Evolutionary conservation across 2,329 filamentous ascomycete species (phyloP).

Genomic region (Xylaria sp.): DNA sequence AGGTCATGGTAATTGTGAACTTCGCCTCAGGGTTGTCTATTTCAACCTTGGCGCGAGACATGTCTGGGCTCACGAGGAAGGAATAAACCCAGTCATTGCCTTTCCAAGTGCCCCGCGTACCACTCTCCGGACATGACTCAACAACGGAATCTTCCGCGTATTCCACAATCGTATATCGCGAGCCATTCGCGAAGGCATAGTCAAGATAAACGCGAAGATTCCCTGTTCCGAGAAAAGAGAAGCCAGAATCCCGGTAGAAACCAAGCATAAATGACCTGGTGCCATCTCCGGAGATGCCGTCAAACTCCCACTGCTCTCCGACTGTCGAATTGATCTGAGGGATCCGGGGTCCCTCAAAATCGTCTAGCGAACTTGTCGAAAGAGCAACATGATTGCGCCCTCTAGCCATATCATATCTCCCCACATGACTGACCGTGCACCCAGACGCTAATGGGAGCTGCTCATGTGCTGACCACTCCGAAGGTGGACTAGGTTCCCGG

Average conservation of each 20-base stretch:
- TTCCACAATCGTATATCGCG: constrained; percentile 32
- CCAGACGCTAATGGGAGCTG: too few relatives aligned
- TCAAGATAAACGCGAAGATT: constrained; percentile 37
- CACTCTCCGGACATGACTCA: constrained; percentile 26
- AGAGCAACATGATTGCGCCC: too few relatives aligned
- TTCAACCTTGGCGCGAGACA: constrained; percentile 15
- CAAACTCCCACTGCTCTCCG: constrained; percentile 42
- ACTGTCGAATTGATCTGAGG: constrained; percentile 33
- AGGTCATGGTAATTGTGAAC: constrained; percentile 26
- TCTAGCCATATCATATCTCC: too few relatives aligned
- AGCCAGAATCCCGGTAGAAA: constrained; percentile 40
- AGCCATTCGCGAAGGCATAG: constrained; percentile 30
- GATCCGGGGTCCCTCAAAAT: background rate
- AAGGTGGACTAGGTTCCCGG: too few relatives aligned
- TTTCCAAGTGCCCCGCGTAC: background rate
- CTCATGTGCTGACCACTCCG: too few relatives aligned
- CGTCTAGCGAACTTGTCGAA: too few relatives aligned
- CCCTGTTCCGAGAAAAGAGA: constrained; percentile 35
- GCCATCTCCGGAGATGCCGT: constrained; percentile 36
- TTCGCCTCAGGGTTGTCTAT: constrained; percentile 23
- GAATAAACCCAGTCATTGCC: constrained; percentile 17
- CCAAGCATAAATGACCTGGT: constrained; percentile 35
- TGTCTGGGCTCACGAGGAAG: constrained; percentile 26
- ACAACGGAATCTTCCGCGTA: constrained; percentile 33
- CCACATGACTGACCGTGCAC: too few relatives aligned